These are phyloP conservation scores for Yarrowia keelungensis DNA, from an alignment of 805 yeast species.

Conservation along the genomic window DNA sequence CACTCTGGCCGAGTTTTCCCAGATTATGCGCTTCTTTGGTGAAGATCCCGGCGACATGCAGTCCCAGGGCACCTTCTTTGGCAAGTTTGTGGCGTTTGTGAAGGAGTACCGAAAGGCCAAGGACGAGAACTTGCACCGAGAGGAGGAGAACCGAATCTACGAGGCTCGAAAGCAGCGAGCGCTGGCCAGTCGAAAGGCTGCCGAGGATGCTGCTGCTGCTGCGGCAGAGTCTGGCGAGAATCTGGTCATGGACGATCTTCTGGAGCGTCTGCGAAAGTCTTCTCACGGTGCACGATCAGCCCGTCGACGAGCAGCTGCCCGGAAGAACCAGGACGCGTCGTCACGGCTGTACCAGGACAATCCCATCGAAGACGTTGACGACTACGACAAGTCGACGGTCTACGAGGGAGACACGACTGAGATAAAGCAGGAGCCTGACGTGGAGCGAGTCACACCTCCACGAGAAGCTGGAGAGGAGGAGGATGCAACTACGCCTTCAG, in stretches of 20 bases:
- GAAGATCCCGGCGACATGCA: slow-evolving; percentile 78
- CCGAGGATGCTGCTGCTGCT: slow-evolving; percentile 49
- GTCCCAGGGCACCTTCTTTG: slow-evolving; percentile 73
- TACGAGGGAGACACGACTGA: slow-evolving; percentile 19
- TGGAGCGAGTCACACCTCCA: not conserved
- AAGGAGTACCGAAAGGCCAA: slow-evolving; percentile 81
- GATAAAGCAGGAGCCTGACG: not conserved
- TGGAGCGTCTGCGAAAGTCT: slow-evolving; percentile 87
- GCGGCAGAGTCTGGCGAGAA: slow-evolving; percentile 49
- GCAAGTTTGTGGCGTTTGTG: slow-evolving; percentile 79
- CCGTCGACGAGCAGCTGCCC: slow-evolving; percentile 76
- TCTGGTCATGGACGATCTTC: slow-evolving; percentile 80
- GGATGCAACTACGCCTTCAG: not conserved
- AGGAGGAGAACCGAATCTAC: slow-evolving; percentile 78
- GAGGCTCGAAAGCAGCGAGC: slow-evolving; percentile 75
- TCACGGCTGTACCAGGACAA: slow-evolving; percentile 45
- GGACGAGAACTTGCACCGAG: slow-evolving; percentile 76
- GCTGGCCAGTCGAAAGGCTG: slow-evolving; percentile 52
- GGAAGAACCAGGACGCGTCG: slow-evolving; percentile 62
- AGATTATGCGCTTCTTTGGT: slow-evolving; percentile 84
- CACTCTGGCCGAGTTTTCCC: slow-evolving; percentile 69
- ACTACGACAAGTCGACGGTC: slow-evolving; percentile 23
- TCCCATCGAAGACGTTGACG: slow-evolving; percentile 40
- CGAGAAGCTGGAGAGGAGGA: not conserved
- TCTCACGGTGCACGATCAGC: slow-evolving; percentile 79